Conservation (phyloP, 1,139 yeast species). For the Protomyces inundatus region DNA sequence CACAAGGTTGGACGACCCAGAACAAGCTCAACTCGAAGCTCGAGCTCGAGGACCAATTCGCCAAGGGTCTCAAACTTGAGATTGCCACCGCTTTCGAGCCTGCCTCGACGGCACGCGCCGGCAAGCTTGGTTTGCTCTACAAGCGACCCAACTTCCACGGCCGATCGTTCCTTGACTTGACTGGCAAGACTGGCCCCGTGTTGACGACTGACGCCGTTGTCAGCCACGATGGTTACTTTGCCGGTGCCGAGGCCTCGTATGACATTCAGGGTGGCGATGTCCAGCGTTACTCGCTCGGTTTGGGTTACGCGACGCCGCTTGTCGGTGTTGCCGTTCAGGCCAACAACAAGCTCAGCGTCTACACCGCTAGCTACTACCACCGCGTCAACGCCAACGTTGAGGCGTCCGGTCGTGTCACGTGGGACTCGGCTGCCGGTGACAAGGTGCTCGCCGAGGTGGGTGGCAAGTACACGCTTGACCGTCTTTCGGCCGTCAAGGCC, state of each 20-base stretch:
- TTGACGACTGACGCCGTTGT: conserved; percentile 92
- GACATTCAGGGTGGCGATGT: conserved; percentile 89
- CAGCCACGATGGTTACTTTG: conserved; percentile 94
- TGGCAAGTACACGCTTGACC: conserved; percentile 86
- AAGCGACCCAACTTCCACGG: conserved; percentile 91
- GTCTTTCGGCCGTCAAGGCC: conserved; percentile 60
- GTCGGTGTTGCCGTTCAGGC: conserved; percentile 87
- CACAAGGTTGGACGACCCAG: conserved; percentile 97
- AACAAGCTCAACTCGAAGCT: conserved; percentile 88
- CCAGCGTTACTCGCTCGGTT: conserved; percentile 89
- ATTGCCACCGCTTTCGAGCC: conserved; percentile 85
- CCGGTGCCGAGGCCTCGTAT: conserved; percentile 96
- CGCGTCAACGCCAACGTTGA: conserved; percentile 83
- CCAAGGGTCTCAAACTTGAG: conserved; percentile 94
- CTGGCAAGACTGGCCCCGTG: conserved; percentile 73
- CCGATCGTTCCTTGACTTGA: conserved; percentile 88
- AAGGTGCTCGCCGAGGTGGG: conserved; percentile 86
- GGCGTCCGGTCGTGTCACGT: conserved; percentile 65
- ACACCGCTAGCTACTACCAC: conserved; percentile 97
- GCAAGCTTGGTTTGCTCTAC: conserved; percentile 86
- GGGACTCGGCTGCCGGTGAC: conserved; percentile 64
- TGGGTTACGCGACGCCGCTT: conserved; percentile 85
- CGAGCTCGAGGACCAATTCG: conserved; percentile 84
- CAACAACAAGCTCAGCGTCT: conserved; percentile 81
- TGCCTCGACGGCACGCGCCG: conserved; percentile 72